phyloP scores from a whole-genome alignment of 148 eudicot species.

The Heliosperma pusillum region DNA sequence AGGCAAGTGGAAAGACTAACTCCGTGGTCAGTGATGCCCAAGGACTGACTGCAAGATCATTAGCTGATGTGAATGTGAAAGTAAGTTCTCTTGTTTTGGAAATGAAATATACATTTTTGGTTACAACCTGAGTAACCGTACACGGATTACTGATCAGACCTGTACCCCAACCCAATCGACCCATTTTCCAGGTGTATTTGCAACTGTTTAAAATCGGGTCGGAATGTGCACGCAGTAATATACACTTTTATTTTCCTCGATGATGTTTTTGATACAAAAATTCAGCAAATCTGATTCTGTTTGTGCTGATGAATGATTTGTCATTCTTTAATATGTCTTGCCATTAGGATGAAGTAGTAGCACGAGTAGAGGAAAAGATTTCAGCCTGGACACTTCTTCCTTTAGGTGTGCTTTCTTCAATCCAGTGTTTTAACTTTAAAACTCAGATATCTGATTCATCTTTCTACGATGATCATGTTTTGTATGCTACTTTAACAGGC shows the following conservation, averaged over 20 bases:
- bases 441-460: conserved; percentile 3
- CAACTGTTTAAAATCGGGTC: not conserved
- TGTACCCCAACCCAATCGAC: too few species aligned
- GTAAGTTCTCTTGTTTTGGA: conserved; percentile 35
- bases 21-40: conserved; percentile 21
- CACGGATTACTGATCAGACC: too few species aligned
- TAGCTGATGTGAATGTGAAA: conserved; percentile 24
- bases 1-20: conserved; percentile 38
- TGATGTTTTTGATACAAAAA: not conserved
- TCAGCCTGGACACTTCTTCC: conserved; percentile 98
- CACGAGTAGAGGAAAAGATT: conserved; percentile 62
- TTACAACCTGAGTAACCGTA: not conserved
- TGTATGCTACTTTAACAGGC: conserved; percentile 29
- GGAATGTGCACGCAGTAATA: too few species aligned
- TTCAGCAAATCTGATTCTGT: conserved; percentile 2
- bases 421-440: not conserved
- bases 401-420: conserved; percentile 38
- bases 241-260: not conserved
- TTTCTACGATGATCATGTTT: conserved; percentile 11
- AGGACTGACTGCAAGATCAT: conserved; percentile 27
- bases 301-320: conserved; percentile 8
- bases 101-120: not conserved
- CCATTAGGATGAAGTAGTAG: conserved; percentile 52
- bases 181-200: not conserved
- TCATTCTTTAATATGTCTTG: conserved; percentile 6